A percentile compares a stretch with the other conserved stretches of the same genome.
These are phyloP conservation scores for Cercospora sesami DNA, from an alignment of 2,329 filamentous ascomycete species.

Conservation along the genomic window DNA sequence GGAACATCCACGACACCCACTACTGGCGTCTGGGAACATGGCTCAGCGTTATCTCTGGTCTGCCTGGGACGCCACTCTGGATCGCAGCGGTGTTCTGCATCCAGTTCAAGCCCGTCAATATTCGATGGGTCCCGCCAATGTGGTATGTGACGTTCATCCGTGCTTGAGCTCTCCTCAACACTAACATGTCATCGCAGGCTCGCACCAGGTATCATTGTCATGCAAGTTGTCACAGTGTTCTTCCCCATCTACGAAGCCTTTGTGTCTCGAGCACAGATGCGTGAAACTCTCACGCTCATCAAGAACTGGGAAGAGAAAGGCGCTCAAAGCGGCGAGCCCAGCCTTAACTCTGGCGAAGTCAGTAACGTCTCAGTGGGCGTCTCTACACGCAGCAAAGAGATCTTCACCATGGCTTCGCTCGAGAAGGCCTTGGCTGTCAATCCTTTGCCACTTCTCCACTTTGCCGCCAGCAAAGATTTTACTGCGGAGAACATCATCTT, in stretches of 20 bases:
- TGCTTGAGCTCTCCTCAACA: not conserved
- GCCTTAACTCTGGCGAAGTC: slow-evolving; percentile 4
- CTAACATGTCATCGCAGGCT: slow-evolving; percentile 42
- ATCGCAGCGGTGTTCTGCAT: slow-evolving; percentile 58
- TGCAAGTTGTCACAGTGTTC: slow-evolving; percentile 65
- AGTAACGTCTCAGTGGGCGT: slow-evolving; percentile 11
- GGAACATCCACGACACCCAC: slow-evolving; percentile 63
- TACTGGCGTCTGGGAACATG: slow-evolving; percentile 67
- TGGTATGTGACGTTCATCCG: slow-evolving; percentile 41
- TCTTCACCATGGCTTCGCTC: slow-evolving; percentile 62
- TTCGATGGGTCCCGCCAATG: slow-evolving; percentile 60
- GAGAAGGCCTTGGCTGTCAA: slow-evolving; percentile 62
- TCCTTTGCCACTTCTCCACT: slow-evolving; percentile 61
- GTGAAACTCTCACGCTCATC: slow-evolving; percentile 40
- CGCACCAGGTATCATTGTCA: slow-evolving; percentile 60
- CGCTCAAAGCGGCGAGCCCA: slow-evolving; percentile 18
- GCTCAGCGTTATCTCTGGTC: slow-evolving; percentile 49
- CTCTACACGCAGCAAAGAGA: slow-evolving; percentile 29
- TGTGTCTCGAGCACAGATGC: slow-evolving; percentile 39
- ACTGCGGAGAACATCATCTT: slow-evolving; percentile 72
- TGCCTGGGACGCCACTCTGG: slow-evolving; percentile 68
- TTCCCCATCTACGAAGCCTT: slow-evolving; percentile 62
- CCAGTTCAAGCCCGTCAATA: slow-evolving; percentile 49
- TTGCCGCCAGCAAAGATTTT: slow-evolving; percentile 66
- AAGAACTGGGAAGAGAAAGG: slow-evolving; percentile 22